A percentile compares a stretch with the other conserved stretches of the same genome.
Evolutionary conservation across 2,329 filamentous ascomycete genomes (phyloP).

Genomic region (Hypocrella siamensis): DNA sequence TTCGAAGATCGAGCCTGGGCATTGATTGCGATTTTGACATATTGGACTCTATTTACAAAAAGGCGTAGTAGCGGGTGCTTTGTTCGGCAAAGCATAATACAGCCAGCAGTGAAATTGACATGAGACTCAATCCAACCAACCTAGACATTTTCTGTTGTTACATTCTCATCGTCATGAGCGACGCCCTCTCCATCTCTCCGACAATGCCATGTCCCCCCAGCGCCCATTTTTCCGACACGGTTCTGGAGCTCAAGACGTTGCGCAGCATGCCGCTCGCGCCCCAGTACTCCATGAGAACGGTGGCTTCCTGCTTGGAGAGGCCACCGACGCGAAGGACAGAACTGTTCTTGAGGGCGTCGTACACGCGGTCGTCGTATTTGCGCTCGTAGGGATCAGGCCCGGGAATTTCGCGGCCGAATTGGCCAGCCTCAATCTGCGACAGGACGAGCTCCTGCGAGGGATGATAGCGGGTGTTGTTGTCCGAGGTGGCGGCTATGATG

Average conservation of each 20-base stretch:
- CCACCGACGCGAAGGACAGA: conserved; percentile 45
- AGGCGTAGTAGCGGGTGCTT: too few species aligned
- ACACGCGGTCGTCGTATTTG: conserved; percentile 41
- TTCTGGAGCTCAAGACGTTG: conserved; percentile 49
- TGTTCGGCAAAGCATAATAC: too few species aligned
- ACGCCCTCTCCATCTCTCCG: conserved; percentile 67
- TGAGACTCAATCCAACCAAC: neutral
- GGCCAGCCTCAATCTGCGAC: conserved; percentile 32
- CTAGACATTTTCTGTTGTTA: conserved; percentile 12
- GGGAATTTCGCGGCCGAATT: conserved; percentile 20
- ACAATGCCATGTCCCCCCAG: conserved; percentile 67
- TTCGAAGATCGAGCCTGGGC: too few species aligned
- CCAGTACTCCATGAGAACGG: conserved; percentile 83
- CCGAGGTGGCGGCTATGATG: conserved; percentile 58
- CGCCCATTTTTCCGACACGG: conserved; percentile 71
- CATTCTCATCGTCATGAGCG: conserved; percentile 31
- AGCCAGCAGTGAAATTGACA: too few species aligned
- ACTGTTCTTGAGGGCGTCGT: conserved; percentile 33
- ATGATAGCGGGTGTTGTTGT: conserved; percentile 50
- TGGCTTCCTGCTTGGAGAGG: conserved; percentile 58
- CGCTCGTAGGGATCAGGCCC: conserved; percentile 35
- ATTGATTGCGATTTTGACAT: too few species aligned
- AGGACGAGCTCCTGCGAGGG: conserved; percentile 56
- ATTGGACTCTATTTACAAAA: too few species aligned
- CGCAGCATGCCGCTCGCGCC: conserved; percentile 70